Evolutionary conservation across 1,284 basidiomycete species (phyloP), one percentile per base, ranked within the genome.

Genomic region (Tilletia setariae): DNA sequence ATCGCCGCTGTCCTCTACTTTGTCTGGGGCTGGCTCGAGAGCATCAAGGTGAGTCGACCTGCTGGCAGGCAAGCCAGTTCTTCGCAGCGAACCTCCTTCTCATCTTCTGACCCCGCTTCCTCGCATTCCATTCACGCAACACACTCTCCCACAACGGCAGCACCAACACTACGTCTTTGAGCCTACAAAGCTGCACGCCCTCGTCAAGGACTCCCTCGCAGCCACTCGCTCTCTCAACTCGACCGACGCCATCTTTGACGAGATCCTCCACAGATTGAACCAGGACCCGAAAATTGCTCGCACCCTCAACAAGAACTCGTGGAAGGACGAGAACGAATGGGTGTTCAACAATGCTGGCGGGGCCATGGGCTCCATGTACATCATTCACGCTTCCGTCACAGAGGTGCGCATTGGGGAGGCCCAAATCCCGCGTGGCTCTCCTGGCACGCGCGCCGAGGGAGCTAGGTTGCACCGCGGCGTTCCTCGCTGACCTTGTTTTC

Each of bases 321-420:
- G 76, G 53, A 70, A 67, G 40, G 69, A 76, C 64, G 73, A 71
- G 32, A 88, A 87, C 25, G 94, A 98, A 80, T 98, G 95, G 95
- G 88, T 98, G 53, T 92, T 96, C 85, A 98, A 90, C 86, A 98
- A 98, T 80, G 95, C 95, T 0, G 95, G 94, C 21, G 95, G 96
- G 66, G 95, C 96, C 0, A 98, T 98, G 95, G 95, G 85, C 56
- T 89, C 90, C 56, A 98, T 98, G 95, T 97, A 93, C 84, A 88
- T 98, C 84, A 91, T 98, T 74, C 94, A 97, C 80, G 92, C 94
- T 19, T 90, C 88, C 83, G 95, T 86, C 92, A 94, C 85, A 88
- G 95, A 79, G 91, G 66, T 71, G 30, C 53, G 66, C 30, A 43
- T 35, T 46, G n/a, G 6, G 46, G 6, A 49, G 46, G 19, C 11